Conservation (phyloP, 2,329 filamentous ascomycete species). For the Botrytis squamosa region DNA sequence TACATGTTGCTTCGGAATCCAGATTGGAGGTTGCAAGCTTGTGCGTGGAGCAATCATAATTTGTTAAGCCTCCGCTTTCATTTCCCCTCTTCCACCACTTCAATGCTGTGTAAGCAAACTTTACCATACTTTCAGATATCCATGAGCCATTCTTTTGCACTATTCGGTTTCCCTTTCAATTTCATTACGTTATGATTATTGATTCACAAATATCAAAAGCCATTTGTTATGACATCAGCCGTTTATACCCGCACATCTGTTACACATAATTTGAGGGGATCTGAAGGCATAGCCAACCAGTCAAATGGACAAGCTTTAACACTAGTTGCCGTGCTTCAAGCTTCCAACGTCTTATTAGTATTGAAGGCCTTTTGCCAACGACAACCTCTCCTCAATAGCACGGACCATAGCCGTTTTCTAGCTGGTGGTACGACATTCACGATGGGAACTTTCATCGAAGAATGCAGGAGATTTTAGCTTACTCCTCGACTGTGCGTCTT, state of each 20-base stretch:
- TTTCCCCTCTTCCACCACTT: constrained; percentile 3
- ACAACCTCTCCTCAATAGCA: background rate
- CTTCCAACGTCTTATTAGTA: background rate
- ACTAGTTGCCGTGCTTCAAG: background rate
- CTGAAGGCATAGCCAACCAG: background rate
- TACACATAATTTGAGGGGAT: constrained; percentile 8
- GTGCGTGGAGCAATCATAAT: background rate
- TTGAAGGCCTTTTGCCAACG: background rate
- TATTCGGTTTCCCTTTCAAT: background rate
- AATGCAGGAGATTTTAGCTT: constrained; percentile 1
- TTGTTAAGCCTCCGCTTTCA: background rate
- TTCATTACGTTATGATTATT: constrained; percentile 9
- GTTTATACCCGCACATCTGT: background rate
- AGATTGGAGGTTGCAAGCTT: background rate
- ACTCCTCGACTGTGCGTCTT: background rate
- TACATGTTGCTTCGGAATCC: background rate
- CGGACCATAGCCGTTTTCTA: background rate
- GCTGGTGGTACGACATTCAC: constrained; percentile 6
- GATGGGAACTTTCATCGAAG: background rate
- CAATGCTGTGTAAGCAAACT: constrained; percentile 9
- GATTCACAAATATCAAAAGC: background rate
- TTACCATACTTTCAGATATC: constrained; percentile 3
- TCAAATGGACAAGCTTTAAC: background rate
- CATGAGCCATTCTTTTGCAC: background rate
- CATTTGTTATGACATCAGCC: background rate